Percentiles rank a stretch among this genome's conserved stretches.
Conservation (phyloP, 176 grass and related monocot species). For the Chloris gayana region DNA sequence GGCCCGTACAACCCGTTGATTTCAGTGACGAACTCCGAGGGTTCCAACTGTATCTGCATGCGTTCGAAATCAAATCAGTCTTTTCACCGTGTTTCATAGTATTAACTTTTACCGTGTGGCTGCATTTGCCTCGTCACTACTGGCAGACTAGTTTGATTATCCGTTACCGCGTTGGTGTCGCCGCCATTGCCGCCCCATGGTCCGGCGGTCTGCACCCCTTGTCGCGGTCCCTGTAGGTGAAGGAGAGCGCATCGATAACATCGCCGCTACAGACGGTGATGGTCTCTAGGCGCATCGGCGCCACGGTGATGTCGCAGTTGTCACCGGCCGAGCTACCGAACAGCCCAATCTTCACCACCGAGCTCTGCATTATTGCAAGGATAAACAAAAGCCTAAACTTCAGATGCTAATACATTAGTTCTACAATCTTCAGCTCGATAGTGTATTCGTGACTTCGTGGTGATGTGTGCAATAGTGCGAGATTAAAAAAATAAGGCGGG, state of each 20-base stretch:
- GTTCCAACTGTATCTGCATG: not conserved
- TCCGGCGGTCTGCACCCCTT: not conserved
- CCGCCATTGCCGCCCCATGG: constrained; percentile 35
- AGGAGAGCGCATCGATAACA: constrained; percentile 26
- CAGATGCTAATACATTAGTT: too few relatives aligned
- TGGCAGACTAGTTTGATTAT: too few relatives aligned
- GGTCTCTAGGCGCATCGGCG: constrained; percentile 31
- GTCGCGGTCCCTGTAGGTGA: constrained; percentile 22
- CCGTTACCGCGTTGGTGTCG: not conserved
- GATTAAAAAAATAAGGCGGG: too few relatives aligned
- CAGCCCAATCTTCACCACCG: constrained; percentile 34
- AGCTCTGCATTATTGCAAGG: constrained; percentile 14
- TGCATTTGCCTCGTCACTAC: too few relatives aligned
- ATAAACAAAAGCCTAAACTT: too few relatives aligned
- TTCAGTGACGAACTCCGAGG: constrained; percentile 15
- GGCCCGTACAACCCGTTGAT: not conserved
- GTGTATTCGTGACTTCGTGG: too few relatives aligned
- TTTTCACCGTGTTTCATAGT: not conserved
- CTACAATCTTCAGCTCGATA: too few relatives aligned
- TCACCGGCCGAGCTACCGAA: constrained; percentile 24
- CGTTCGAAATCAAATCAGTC: not conserved
- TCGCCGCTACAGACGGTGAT: constrained; percentile 15
- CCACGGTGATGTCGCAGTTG: constrained; percentile 31
- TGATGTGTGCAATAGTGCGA: too few relatives aligned
- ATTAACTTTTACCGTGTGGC: too few relatives aligned